phyloP scores from a whole-genome alignment of 768 basidiomycete species.

The Boletus insuetus region DNA sequence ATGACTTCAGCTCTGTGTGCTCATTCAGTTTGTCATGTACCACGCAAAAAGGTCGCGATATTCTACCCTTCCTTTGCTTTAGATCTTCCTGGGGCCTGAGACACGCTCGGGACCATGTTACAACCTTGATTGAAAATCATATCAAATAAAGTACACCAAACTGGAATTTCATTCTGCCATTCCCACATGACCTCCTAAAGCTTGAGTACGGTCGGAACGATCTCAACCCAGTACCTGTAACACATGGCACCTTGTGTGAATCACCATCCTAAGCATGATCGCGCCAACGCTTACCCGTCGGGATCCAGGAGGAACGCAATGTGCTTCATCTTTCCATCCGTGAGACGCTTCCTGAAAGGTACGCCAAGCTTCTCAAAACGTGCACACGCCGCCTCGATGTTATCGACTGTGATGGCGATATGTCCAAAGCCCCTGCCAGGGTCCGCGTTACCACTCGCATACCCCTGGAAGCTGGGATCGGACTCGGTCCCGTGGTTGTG shows the following conservation, averaged over 20 bases:
- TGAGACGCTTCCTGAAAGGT: constrained; percentile 81
- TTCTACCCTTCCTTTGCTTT: too few relatives aligned
- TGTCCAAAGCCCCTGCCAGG: constrained; percentile 81
- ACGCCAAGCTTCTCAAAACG: constrained; percentile 81
- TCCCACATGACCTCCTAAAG: constrained; percentile 16
- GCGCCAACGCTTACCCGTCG: constrained; percentile 56
- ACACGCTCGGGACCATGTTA: too few relatives aligned
- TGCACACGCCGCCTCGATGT: constrained; percentile 79
- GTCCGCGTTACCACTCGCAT: constrained; percentile 82
- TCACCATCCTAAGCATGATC: background rate
- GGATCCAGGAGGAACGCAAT: constrained; percentile 87
- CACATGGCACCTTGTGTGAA: background rate
- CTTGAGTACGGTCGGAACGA: constrained; percentile 39
- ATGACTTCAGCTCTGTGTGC: too few relatives aligned
- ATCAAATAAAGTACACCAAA: background rate
- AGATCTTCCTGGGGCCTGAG: too few relatives aligned
- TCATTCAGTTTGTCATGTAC: too few relatives aligned
- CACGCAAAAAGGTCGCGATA: too few relatives aligned
- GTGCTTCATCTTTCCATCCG: constrained; percentile 82
- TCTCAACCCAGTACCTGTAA: constrained; percentile 58
- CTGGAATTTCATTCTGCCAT: background rate
- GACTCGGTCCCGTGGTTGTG: constrained; percentile 90
- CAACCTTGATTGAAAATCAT: background rate
- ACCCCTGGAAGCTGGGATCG: constrained; percentile 75
- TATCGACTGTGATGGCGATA: constrained; percentile 80